These are phyloP conservation scores for Kwoniella europaea DNA, from an alignment of 768 basidiomycete species.

Conservation along the genomic window DNA sequence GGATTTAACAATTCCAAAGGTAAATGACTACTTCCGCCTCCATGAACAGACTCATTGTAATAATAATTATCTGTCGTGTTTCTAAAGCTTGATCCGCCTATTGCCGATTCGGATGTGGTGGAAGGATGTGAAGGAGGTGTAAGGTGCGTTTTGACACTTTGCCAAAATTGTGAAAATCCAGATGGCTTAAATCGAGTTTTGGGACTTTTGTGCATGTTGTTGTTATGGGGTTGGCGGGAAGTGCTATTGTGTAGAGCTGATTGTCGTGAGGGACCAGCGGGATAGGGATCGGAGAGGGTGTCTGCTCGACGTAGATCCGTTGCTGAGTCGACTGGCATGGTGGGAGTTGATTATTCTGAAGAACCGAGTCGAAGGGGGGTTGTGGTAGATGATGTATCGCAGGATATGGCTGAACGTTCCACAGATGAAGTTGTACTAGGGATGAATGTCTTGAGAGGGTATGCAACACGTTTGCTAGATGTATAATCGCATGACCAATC, in stretches of 20 bases:
- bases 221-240: not conserved
- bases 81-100: constrained; percentile 32
- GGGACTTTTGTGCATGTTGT: constrained; percentile 9
- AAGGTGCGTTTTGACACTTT: constrained; percentile 37
- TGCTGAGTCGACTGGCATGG: constrained; percentile 13
- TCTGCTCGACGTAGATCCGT: constrained; percentile 18
- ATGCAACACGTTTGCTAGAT: no score
- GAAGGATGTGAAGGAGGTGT: constrained; percentile 55
- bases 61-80: constrained; percentile 38
- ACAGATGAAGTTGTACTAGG: no score
- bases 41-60: constrained; percentile 20
- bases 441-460: no score
- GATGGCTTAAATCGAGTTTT: constrained; percentile 42
- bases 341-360: not conserved
- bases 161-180: constrained; percentile 30
- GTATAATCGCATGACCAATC: no score
- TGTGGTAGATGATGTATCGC: no score
- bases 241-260: constrained; percentile 13
- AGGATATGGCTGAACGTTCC: no score
- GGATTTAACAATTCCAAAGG: constrained; percentile 43
- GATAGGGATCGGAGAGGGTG: constrained; percentile 25
- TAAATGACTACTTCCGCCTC: constrained; percentile 20
- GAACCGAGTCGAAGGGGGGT: no score
- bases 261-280: constrained; percentile 19
- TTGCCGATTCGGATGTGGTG: constrained; percentile 53